Base-by-base conservation (phyloP, 371 early-diverging fungal genomes). In the Mucor velutinosus region DNA sequence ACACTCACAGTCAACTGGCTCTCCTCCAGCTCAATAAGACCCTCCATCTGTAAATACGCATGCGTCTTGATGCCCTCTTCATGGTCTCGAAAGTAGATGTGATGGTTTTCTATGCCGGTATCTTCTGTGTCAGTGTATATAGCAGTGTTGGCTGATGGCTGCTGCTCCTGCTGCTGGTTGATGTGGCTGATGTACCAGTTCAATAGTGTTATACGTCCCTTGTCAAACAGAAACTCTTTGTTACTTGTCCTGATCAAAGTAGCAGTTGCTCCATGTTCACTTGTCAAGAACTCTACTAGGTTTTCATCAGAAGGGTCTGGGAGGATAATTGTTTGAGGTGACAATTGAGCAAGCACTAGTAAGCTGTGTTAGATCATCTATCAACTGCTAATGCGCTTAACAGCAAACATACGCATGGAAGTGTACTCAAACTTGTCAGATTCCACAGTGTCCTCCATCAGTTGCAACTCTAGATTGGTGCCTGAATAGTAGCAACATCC, bases 371-470 rank as follows among this genome's bases (percentile, higher is more conserved):
- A n/a, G 14, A 7, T 3, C 23, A 21, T 10, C 10, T 35, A 2
- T 33, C 25, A 60, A 32, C 11, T 37, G 21, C 33, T 6, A 65
- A 45, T 12, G 33, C 17, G 11, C 19, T 25, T 25, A 7, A 8
- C 8, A 19, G 17, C 5, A 3, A 3, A 49, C 70, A 65, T 78
- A 88, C 89, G 66, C 11, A 71, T 69, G 23, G 69, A 45, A 3
- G 78, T 60, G 32, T 81, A 67, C 17, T 75, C 81, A 41, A 78
- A 73, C 12, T 73, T 63, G 7, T 72, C 51, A 27, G 80, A 73
- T 53, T 87, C 88, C 0, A 61, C 43, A 45, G 77, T 66, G 67
- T 90, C 90, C 55, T 90, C 84, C 87, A 89, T 86, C 23, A 89
- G 65, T 56, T 74, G 84, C 10, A 90, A 70, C 60, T 81, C 82